phyloP scores from a whole-genome alignment of 1,284 basidiomycete genomes.

The Sanghuangporus sanghuang region DNA sequence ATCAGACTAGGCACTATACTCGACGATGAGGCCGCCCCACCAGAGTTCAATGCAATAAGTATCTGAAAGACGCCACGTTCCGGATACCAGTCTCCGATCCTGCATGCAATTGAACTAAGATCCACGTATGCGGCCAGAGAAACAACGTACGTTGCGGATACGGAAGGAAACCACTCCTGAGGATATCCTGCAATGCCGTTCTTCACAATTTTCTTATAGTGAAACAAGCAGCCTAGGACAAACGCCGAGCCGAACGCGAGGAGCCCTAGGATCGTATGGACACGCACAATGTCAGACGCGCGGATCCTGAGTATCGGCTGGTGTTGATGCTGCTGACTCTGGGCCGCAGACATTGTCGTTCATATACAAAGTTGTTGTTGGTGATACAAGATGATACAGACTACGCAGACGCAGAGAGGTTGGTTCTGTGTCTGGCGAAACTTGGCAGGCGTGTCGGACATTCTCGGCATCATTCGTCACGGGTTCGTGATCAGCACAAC shows the following conservation, averaged over 20 bases:
- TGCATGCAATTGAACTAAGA: slow-evolving; percentile 25
- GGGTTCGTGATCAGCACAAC: neutral
- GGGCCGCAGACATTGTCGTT: neutral
- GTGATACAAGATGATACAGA: neutral
- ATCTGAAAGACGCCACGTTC: slow-evolving; percentile 89
- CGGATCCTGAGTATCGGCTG: slow-evolving; percentile 26
- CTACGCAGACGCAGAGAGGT: neutral
- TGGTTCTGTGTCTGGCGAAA: neutral
- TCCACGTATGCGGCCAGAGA: neutral
- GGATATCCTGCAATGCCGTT: slow-evolving; percentile 85
- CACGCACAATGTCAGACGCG: slow-evolving; percentile 51
- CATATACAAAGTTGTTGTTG: neutral
- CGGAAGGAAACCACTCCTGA: slow-evolving; percentile 90
- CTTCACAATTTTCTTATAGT: slow-evolving; percentile 87
- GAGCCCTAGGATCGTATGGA: slow-evolving; percentile 69
- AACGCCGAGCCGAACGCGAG: slow-evolving; percentile 73
- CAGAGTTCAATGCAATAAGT: slow-evolving; percentile 81
- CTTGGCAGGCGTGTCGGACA: neutral
- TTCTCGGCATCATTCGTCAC: neutral
- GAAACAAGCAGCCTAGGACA: slow-evolving; percentile 59
- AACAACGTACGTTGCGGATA: slow-evolving; percentile 80
- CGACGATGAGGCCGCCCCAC: slow-evolving; percentile 33
- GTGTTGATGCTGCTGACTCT: neutral
- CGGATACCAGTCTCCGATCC: slow-evolving; percentile 90
- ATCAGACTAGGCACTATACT: no score